Base-by-base conservation (phyloP, 352 stramenopile species). In the Pythium diclinum region DNA sequence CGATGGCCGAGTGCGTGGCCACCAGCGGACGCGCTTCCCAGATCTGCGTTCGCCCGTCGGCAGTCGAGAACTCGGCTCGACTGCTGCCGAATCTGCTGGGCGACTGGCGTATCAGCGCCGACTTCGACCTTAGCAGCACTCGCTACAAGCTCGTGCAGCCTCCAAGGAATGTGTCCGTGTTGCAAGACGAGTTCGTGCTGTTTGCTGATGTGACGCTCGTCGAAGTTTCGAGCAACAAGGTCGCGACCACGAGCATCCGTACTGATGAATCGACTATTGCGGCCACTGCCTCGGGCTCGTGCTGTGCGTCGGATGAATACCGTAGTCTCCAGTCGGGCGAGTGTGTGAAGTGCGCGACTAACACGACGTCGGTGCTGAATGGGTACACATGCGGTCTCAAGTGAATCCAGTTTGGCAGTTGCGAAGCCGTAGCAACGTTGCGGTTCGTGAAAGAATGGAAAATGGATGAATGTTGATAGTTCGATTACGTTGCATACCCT, bases 151-250 rank as follows among this genome's bases (percentile, higher is more conserved):
- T 63, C 6, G 32, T 63, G 30, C 44, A 38, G 19, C 44, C 46
- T 10, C 42, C 28, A 6, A 1, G n/a, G n/a, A 21, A 49, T 17
- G 17, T 17, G 42, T 49, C 42, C 13, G 11, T 8, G 10, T 14
- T 47, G 44, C 46, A n/a, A 6, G 44, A 36, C 11, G 57, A 56
- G 44, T 48, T 56, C 17, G 54, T 49, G 28, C 57, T 63, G 17
- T 63, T 63, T 49, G 46, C 57, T 3, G 57, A 63, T 46, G 46
- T 63, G 32, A 63, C 57, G 9, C 57, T 63, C 21, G 57, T 63
- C 16, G 42, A 47, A 8, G 56, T 62, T 6, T 21, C 57, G 0
- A 56, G 32, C 28, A 9, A 32, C 17, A 42, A 30, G 33, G 19
- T 23, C 7, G 34, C 19, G 0, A n/a, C 14, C 10, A 44, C 10